Base-by-base conservation (phyloP, 148 eudicot species). In the Fagopyrum esculentum region DNA sequence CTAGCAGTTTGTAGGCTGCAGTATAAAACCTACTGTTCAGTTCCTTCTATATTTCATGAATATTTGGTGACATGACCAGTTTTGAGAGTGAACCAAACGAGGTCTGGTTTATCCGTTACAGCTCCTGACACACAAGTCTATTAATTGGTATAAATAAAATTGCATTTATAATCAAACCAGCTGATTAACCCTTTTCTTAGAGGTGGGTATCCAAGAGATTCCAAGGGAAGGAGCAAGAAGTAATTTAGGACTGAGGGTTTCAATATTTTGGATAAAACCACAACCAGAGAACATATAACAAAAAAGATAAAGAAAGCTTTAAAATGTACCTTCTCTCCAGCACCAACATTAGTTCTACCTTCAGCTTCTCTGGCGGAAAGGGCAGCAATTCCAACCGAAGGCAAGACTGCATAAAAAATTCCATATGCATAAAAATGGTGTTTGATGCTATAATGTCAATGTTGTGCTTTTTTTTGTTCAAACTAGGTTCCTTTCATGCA, bases 281-380 rank as follows among this genome's bases (percentile, higher is more conserved):
- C 9, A 11, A 19, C 22, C 10, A 57, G 10, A 22, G 19, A 57
- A 19, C 63, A 19, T 57, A 63, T 63, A 29, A 63, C 44, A 63
- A 30, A 10, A 10, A 30, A 10, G 16, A 66, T 40, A 35, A 66
- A 66, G 71, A 9, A 40, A 35, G 6, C 17, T 43, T 5, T 43
- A 45, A 66, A 66, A 30, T 35, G 77, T 82, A 93, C 98, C 95
- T 91, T 93, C 71, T 93, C 98, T 47, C 89, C 97, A 51, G 89
- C 82, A 71, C 93, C 83, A 12, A 82, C 77, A 76, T 87, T 89
- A 55, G 88, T 80, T 79, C 95, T 85, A 76, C 97, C 98, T 85
- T 95, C 98, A 74, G 93, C 91, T 78, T 92, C 98, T 85, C 98
- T 85, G 77, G 91, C 89, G 79, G 98, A 92, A 82, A 95, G 97